Conservation (phyloP, 208 protist genomes). For the Trypanosoma scelopori region DNA sequence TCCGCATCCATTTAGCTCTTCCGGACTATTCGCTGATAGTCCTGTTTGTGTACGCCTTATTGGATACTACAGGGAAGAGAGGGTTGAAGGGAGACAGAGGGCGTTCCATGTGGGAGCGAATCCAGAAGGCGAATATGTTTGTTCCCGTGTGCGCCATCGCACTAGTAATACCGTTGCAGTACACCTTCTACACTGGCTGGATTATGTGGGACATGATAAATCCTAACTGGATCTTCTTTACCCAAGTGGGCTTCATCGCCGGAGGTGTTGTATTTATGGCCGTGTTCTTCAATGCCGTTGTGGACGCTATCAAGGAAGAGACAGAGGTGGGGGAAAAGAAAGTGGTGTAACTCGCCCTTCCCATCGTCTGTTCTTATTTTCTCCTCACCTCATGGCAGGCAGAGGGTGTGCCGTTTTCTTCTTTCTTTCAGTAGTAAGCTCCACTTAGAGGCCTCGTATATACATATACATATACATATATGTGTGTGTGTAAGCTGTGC, state of each 20-base stretch:
- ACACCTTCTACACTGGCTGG: slow-evolving; percentile 71
- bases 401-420: no score
- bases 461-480: no score
- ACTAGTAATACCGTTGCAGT: slow-evolving; percentile 47
- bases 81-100: slow-evolving; percentile 19
- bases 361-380: slow-evolving; percentile 11
- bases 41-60: slow-evolving; percentile 59
- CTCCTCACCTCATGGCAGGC: not conserved
- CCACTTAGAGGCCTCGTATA: no score
- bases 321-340: slow-evolving; percentile 14
- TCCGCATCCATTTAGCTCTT: slow-evolving; percentile 44
- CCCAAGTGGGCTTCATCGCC: slow-evolving; percentile 45
- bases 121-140: slow-evolving; percentile 39
- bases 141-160: slow-evolving; percentile 50
- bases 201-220: slow-evolving; percentile 63
- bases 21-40: slow-evolving; percentile 43
- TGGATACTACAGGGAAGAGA: slow-evolving; percentile 37
- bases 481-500: no score
- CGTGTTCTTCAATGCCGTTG: slow-evolving; percentile 42
- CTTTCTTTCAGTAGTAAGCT: no score
- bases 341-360: not conserved
- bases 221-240: slow-evolving; percentile 81
- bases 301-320: slow-evolving; percentile 41
- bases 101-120: slow-evolving; percentile 38
- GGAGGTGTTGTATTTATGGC: slow-evolving; percentile 42